Evolutionary conservation across 2,329 filamentous ascomycete genomes (phyloP).

Genomic region (Tricladium varicosporioides): DNA sequence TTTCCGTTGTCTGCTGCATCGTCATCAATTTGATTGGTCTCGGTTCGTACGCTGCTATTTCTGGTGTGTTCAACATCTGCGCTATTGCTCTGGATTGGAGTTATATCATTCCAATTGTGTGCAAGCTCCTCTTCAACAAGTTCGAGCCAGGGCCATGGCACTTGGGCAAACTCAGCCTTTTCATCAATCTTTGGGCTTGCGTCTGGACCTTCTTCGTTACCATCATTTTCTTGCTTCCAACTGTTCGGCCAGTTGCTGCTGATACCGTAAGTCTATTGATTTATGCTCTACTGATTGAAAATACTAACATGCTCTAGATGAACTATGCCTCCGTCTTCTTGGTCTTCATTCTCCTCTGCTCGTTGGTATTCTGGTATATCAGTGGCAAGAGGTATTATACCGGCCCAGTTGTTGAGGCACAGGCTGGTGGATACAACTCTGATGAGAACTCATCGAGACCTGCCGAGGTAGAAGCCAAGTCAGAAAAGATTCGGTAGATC

Average conservation of each 20-base stretch:
- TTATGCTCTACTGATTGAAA: background rate
- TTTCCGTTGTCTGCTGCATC: conserved; percentile 52
- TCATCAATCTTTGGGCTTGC: conserved; percentile 48
- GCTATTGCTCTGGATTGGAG: conserved; percentile 54
- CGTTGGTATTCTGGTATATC: conserved; percentile 45
- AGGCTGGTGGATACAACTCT: background rate
- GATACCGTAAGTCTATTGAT: conserved; percentile 38
- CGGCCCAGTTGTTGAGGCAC: conserved; percentile 39
- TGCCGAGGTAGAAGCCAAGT: too few relatives aligned
- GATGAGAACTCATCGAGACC: too few relatives aligned
- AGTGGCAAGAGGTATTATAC: conserved; percentile 46
- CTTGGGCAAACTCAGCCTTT: conserved; percentile 41
- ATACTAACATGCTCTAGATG: conserved; percentile 39
- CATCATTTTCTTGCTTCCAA: conserved; percentile 54
- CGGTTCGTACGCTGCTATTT: conserved; percentile 51
- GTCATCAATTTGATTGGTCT: conserved; percentile 58
- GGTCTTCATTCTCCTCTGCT: conserved; percentile 43
- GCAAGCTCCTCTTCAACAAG: conserved; percentile 47
- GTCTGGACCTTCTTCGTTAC: conserved; percentile 52
- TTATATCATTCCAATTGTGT: conserved; percentile 55
- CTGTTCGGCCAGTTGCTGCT: conserved; percentile 43
- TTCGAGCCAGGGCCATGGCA: conserved; percentile 53
- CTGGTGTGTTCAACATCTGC: conserved; percentile 53
- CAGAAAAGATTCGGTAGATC: too few relatives aligned
- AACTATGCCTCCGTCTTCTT: conserved; percentile 54